phyloP scores from a whole-genome alignment of 2,329 filamentous ascomycete genomes.

The Penicillium paneum region DNA sequence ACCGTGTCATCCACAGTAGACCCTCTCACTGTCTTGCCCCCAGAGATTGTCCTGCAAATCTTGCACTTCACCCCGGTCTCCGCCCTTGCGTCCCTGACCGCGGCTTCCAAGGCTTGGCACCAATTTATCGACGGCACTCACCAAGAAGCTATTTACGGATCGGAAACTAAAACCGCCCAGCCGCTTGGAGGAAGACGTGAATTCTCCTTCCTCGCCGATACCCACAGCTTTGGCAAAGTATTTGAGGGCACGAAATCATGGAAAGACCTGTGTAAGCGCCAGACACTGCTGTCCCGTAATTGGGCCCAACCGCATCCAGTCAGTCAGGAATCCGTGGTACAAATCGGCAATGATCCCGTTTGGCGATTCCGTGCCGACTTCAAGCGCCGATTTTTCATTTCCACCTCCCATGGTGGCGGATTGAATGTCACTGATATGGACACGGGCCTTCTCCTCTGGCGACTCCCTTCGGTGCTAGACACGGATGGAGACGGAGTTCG shows the following conservation, averaged over 20 bases:
- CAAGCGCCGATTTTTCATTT: constrained; percentile 46
- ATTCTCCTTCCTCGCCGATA: constrained; percentile 29
- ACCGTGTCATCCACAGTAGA: constrained; percentile 17
- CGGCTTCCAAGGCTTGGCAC: constrained; percentile 39
- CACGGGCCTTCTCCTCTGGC: constrained; percentile 41
- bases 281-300: constrained; percentile 39
- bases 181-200: constrained; percentile 27
- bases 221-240: constrained; percentile 32
- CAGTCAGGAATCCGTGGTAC: constrained; percentile 41
- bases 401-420: constrained; percentile 47
- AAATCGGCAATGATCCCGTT: constrained; percentile 42
- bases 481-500: constrained; percentile 34
- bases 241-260: constrained; percentile 39
- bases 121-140: constrained; percentile 44
- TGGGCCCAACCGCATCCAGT: constrained; percentile 37
- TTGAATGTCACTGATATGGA: constrained; percentile 49
- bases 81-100: constrained; percentile 37
- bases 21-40: constrained; percentile 33
- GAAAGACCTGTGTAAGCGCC: constrained; percentile 46
- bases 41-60: constrained; percentile 43
- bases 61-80: constrained; percentile 39
- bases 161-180: constrained; percentile 30
- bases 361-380: constrained; percentile 50
- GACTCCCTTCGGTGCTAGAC: constrained; percentile 29
- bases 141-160: constrained; percentile 43